A percentile compares a stretch with the other conserved stretches of the same genome.
Conservation (phyloP, 1,139 yeast genomes). For the Nematodospora anomalae region DNA sequence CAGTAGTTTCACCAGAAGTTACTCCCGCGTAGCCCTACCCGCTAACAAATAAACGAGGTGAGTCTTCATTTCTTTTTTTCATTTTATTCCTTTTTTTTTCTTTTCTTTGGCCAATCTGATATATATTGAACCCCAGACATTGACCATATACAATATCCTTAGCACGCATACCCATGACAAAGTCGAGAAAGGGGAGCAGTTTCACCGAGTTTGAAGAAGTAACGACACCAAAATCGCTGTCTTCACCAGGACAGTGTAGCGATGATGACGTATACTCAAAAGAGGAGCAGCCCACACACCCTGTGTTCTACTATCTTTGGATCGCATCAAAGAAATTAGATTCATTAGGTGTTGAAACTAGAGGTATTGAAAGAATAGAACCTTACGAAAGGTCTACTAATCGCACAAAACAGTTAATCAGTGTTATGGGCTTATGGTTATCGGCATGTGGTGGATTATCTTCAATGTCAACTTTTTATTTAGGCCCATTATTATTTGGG, state of each 20-base stretch:
- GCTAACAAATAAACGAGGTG: no score
- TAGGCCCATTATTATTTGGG: slow-evolving; percentile 71
- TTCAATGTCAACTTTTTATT: slow-evolving; percentile 76
- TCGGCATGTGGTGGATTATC: slow-evolving; percentile 84
- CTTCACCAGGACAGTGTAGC: background rate
- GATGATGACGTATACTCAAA: background rate
- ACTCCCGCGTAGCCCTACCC: no score
- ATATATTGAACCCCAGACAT: no score
- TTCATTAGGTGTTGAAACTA: slow-evolving; percentile 62
- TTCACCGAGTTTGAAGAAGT: background rate
- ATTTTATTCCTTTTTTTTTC: no score
- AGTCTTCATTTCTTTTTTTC: no score
- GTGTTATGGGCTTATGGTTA: slow-evolving; percentile 76
- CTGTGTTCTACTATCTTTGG: slow-evolving; percentile 12
- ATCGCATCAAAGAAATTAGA: slow-evolving; percentile 31
- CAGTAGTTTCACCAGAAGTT: no score
- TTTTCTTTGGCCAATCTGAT: no score
- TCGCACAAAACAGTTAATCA: slow-evolving; percentile 47
- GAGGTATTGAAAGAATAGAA: slow-evolving; percentile 78
- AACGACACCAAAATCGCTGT: background rate
- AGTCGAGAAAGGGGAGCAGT: background rate
- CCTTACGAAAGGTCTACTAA: slow-evolving; percentile 67
- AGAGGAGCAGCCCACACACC: background rate
- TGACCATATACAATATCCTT: no score
- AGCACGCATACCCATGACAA: no score